A percentile compares a stretch with the other conserved stretches of the same genome.
These are phyloP conservation scores for Acanthamoeba culbertsoni DNA, from an alignment of 208 protist species.

Conservation along the genomic window DNA sequence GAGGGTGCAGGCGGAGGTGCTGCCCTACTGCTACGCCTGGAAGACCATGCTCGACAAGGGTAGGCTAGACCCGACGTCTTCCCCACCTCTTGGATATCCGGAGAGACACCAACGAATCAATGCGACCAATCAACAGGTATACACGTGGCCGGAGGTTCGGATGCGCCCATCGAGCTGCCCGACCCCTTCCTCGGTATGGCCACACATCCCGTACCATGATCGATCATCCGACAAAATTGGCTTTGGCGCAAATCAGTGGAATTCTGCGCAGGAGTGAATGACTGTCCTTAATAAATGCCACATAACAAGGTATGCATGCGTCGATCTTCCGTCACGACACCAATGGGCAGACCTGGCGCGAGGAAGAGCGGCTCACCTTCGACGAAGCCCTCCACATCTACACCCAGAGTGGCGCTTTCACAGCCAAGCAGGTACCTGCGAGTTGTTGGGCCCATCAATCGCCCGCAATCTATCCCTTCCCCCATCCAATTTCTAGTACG, in stretches of 20 bases:
- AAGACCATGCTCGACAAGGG: slow-evolving; percentile 72
- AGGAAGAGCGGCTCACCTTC: slow-evolving; percentile 79
- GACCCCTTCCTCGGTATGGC: slow-evolving; percentile 77
- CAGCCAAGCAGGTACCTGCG: slow-evolving; percentile 9
- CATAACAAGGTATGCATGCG: slow-evolving; percentile 66
- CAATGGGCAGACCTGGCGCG: slow-evolving; percentile 79
- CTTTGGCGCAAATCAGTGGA: too few relatives aligned
- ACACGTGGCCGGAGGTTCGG: slow-evolving; percentile 79
- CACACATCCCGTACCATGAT: too few relatives aligned
- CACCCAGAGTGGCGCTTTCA: slow-evolving; percentile 80
- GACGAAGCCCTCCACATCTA: slow-evolving; percentile 80
- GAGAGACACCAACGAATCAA: too few relatives aligned
- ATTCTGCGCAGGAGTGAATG: too few relatives aligned
- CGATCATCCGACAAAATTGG: too few relatives aligned
- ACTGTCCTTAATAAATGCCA: neutral
- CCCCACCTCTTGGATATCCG: too few relatives aligned
- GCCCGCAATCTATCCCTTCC: neutral
- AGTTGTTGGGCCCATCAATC: neutral
- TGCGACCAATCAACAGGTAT: too few relatives aligned
- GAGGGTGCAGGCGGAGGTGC: slow-evolving; percentile 66
- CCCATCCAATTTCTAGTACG: too few relatives aligned
- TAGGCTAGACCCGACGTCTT: too few relatives aligned
- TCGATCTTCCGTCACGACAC: slow-evolving; percentile 77
- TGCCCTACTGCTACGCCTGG: slow-evolving; percentile 81
- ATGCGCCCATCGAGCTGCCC: slow-evolving; percentile 83